Conservation (phyloP, 192 early-diverging fungal species). For the Martensiomyces pterosporus region DNA sequence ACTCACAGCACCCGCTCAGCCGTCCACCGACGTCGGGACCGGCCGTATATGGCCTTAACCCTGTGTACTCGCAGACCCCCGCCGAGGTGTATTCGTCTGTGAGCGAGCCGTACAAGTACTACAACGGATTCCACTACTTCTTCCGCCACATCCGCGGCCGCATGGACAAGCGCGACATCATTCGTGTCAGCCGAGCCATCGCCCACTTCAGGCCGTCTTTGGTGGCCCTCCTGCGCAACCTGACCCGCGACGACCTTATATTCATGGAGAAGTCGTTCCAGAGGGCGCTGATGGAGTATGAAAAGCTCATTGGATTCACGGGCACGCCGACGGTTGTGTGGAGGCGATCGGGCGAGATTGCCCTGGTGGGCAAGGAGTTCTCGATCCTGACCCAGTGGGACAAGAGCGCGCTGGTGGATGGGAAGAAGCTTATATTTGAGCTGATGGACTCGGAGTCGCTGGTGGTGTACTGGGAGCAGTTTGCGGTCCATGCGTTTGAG, state of each 20-base stretch:
- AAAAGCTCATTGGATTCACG: slow-evolving; percentile 91
- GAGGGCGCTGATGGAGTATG: slow-evolving; percentile 88
- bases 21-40: slow-evolving; percentile 42
- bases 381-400: slow-evolving; percentile 90
- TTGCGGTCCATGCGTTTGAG: slow-evolving; percentile 88
- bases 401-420: slow-evolving; percentile 69
- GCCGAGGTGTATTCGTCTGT: slow-evolving; percentile 76
- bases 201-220: slow-evolving; percentile 89
- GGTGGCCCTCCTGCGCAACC: slow-evolving; percentile 89
- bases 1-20: slow-evolving; percentile 25
- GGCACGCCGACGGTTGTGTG: slow-evolving; percentile 96
- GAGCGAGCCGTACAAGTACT: slow-evolving; percentile 82
- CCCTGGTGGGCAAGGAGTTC: slow-evolving; percentile 94
- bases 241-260: slow-evolving; percentile 89
- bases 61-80: slow-evolving; percentile 36
- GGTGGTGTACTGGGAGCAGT: slow-evolving; percentile 94
- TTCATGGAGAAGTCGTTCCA: slow-evolving; percentile 98
- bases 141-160: slow-evolving; percentile 78
- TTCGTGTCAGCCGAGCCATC: slow-evolving; percentile 84
- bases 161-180: slow-evolving; percentile 83
- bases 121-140: slow-evolving; percentile 89
- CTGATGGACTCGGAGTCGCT: slow-evolving; percentile 92
- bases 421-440: slow-evolving; percentile 52
- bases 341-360: slow-evolving; percentile 95
- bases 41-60: slow-evolving; percentile 47